Conservation (phyloP, 129 eudicot species). For the Dittrichia graveolens region DNA sequence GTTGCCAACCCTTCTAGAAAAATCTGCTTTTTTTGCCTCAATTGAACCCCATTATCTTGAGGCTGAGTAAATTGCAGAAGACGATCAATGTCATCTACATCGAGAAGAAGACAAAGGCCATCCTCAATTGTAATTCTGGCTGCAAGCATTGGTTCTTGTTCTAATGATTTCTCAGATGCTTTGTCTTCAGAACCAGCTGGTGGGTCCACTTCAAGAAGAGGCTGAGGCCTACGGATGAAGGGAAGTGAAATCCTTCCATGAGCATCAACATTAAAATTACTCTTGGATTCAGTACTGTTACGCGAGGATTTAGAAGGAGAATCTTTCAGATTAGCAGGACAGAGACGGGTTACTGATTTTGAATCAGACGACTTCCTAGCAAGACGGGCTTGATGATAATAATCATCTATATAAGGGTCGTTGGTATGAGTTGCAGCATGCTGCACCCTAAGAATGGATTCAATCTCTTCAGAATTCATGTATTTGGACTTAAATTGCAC, state of each 20-base stretch:
- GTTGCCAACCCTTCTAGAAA: slow-evolving; percentile 86
- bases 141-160: slow-evolving; percentile 95
- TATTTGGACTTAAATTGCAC: slow-evolving; percentile 78
- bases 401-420: slow-evolving; percentile 91
- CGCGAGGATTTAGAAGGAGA: slow-evolving; percentile 52
- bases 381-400: slow-evolving; percentile 88
- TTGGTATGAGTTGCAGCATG: slow-evolving; percentile 85
- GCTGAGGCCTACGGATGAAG: slow-evolving; percentile 78
- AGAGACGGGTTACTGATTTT: slow-evolving; percentile 66
- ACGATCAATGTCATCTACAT: slow-evolving; percentile 51
- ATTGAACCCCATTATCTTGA: slow-evolving; percentile 45
- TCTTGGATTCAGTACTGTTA: slow-evolving; percentile 65
- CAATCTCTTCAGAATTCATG: slow-evolving; percentile 94
- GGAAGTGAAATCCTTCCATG: slow-evolving; percentile 77
- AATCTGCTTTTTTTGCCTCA: slow-evolving; percentile 70
- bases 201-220: slow-evolving; percentile 81
- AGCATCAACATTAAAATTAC: slow-evolving; percentile 72
- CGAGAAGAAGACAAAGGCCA: slow-evolving; percentile 46
- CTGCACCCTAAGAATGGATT: slow-evolving; percentile 81
- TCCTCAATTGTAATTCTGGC: slow-evolving; percentile 77
- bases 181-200: slow-evolving; percentile 57
- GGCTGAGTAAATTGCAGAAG: slow-evolving; percentile 32
- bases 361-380: slow-evolving; percentile 68
- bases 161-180: slow-evolving; percentile 64
- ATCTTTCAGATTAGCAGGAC: slow-evolving; percentile 73